Conservation (phyloP, 164 flowering plant genomes). For the Nymphaea colorata region DNA sequence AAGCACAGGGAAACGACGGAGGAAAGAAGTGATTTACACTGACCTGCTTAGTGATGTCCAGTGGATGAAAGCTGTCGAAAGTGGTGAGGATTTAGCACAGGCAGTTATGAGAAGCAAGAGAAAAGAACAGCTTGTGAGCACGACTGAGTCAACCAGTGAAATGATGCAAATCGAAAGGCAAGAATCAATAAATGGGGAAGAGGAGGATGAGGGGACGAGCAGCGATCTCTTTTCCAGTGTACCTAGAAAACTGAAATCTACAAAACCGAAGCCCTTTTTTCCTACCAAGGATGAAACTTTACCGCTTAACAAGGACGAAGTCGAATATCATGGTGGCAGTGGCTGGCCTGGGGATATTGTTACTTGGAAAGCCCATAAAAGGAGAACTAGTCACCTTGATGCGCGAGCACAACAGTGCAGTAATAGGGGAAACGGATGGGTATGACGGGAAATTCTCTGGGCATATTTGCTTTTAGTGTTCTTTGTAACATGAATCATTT, state of each 20-base stretch:
- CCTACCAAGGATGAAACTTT: background rate
- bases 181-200: slow-evolving; percentile 22
- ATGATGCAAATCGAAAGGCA: slow-evolving; percentile 16
- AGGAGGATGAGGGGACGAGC: slow-evolving; percentile 33
- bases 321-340: slow-evolving; percentile 14
- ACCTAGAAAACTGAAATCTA: slow-evolving; percentile 16
- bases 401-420: slow-evolving; percentile 18
- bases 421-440: slow-evolving; percentile 34
- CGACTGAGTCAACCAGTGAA: slow-evolving; percentile 9
- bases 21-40: slow-evolving; percentile 70
- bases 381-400: slow-evolving; percentile 39
- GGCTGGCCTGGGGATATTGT: slow-evolving; percentile 24
- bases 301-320: slow-evolving; percentile 12
- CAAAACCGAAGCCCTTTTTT: background rate
- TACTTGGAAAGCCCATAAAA: slow-evolving; percentile 62
- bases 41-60: slow-evolving; percentile 70
- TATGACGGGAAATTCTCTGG: slow-evolving; percentile 2
- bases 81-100: slow-evolving; percentile 44
- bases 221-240: slow-evolving; percentile 18
- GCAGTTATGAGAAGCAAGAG: slow-evolving; percentile 27
- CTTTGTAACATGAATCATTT: too few relatives aligned
- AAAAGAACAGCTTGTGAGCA: slow-evolving; percentile 12
- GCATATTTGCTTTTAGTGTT: too few relatives aligned
- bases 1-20: slow-evolving; percentile 55
- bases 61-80: slow-evolving; percentile 86